Evolutionary conservation across 345 rosid genomes (phyloP).

Genomic region (Microcos paniculata): DNA sequence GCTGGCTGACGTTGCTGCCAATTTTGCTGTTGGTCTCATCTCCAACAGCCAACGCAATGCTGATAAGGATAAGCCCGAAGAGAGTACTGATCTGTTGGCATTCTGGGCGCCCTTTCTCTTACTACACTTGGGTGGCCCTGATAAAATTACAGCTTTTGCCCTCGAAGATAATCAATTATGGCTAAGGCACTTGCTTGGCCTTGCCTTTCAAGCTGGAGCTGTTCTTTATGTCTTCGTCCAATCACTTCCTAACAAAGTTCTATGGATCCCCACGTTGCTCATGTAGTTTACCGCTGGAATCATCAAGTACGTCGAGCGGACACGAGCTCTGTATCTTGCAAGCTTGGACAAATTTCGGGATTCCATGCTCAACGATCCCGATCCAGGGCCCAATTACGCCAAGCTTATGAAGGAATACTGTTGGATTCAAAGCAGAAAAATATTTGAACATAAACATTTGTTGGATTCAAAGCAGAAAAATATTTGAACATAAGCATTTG

Average conservation of each 20-base stretch:
- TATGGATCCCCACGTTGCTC: slow-evolving; percentile 33
- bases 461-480: too few species aligned
- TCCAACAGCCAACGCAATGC: slow-evolving; percentile 9
- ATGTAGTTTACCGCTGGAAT: slow-evolving; percentile 44
- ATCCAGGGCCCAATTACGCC: slow-evolving; percentile 39
- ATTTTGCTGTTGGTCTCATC: slow-evolving; percentile 23
- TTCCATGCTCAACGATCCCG: slow-evolving; percentile 48
- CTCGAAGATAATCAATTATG: slow-evolving; percentile 66
- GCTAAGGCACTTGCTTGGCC: slow-evolving; percentile 46
- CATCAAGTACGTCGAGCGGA: slow-evolving; percentile 60
- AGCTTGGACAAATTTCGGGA: slow-evolving; percentile 57
- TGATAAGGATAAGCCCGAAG: too few species aligned
- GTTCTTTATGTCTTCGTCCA: slow-evolving; percentile 43
- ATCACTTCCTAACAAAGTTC: slow-evolving; percentile 26
- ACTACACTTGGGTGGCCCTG: slow-evolving; percentile 64
- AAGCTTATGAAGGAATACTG: neutral
- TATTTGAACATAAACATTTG: too few species aligned
- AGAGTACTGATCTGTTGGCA: slow-evolving; percentile 37
- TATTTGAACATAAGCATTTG: too few species aligned
- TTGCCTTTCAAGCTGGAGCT: slow-evolving; percentile 35
- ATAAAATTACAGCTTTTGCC: slow-evolving; percentile 60
- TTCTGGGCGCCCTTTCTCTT: slow-evolving; percentile 74
- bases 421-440: too few species aligned
- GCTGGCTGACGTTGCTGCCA: slow-evolving; percentile 19
- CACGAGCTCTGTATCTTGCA: slow-evolving; percentile 41